Base-by-base conservation (phyloP, 1,139 yeast genomes). In the Debaryomyces udenii region DNA sequence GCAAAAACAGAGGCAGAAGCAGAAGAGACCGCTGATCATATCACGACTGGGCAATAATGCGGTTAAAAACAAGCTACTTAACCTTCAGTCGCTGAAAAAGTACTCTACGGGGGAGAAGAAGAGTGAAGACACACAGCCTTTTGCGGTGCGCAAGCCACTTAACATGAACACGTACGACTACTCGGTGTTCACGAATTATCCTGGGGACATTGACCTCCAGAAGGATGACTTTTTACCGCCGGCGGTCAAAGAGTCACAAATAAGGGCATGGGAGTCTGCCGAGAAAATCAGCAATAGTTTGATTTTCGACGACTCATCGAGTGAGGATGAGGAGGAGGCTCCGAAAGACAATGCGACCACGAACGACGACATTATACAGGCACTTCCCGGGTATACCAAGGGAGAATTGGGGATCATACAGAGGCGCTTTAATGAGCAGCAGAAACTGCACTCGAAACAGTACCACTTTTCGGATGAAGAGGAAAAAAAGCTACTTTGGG, bases 191-290 rank as follows among this genome's bases (percentile, higher is more conserved):
- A 47, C 61, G 5, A 53, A 56, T 38, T 54, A 58, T 39, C 56
- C 64, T 9, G 45, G 40, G 34, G 57, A 51, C 2, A 50, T 43
- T 11, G 60, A 54, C 37, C 27, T 47, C n/a, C 57, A 56, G 23
- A 54, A 51, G 37, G 56, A 56, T 3, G 53, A 54, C 27, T 48
- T 47, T 26, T 31, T 45, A n/a, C 61, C 63, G 17, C 65, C 65
- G 6, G 48, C 57, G 13, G 49, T 62, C 2, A 64, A 61, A 39
- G 64, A 61, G 34, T 68, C 76, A 4, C 76, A 70, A 48, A 57
- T 70, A n/a, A 62, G 61, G 43, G 76, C 76, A 10, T 73, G 78
- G 78, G 76, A 72, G 46, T 62, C 70, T 17, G 77, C 76, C 1
- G 78, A 73, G 46, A 64, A 67, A 46, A 62, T 68, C 30, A 57